Evolutionary conservation across 768 basidiomycete genomes (phyloP).

Genomic region (Sporobolomyces phaffii): DNA sequence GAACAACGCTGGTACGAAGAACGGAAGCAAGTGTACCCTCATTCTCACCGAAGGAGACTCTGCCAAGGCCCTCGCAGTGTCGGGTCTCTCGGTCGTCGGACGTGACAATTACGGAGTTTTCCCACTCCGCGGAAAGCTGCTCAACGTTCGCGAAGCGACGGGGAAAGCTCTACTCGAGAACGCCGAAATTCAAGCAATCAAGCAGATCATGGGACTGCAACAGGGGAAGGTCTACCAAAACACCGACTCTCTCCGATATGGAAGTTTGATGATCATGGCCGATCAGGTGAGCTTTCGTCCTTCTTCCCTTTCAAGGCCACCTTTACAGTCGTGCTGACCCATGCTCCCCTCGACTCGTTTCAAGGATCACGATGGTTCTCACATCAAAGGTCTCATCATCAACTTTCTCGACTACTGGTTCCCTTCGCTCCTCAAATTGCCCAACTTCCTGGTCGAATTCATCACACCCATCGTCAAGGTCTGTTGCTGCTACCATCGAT

Average conservation of each 20-base stretch:
- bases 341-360: not conserved
- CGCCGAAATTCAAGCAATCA: slow-evolving; percentile 91
- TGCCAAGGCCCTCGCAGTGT: slow-evolving; percentile 91
- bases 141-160: slow-evolving; percentile 94
- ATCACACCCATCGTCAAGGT: slow-evolving; percentile 97
- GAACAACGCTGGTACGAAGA: slow-evolving; percentile 86
- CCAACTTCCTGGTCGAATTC: slow-evolving; percentile 92
- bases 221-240: slow-evolving; percentile 82
- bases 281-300: slow-evolving; percentile 77
- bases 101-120: slow-evolving; percentile 97
- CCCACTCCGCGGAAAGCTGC: slow-evolving; percentile 88
- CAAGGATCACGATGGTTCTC: slow-evolving; percentile 99
- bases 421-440: slow-evolving; percentile 82
- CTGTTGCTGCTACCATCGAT: slow-evolving; percentile 38
- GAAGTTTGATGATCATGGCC: slow-evolving; percentile 97
- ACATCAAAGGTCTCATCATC: slow-evolving; percentile 98
- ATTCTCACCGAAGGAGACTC: slow-evolving; percentile 99
- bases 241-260: slow-evolving; percentile 70
- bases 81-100: slow-evolving; percentile 88
- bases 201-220: slow-evolving; percentile 94
- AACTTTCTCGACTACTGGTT: slow-evolving; percentile 97
- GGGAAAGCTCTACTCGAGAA: slow-evolving; percentile 98
- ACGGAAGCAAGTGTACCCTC: slow-evolving; percentile 77
- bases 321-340: not conserved
- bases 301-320: too few species aligned